A percentile compares a stretch with the other conserved stretches of the same genome.
Evolutionary conservation across 371 early-diverging fungal species (phyloP).

Genomic region (Apophysomyces ossiformis): DNA sequence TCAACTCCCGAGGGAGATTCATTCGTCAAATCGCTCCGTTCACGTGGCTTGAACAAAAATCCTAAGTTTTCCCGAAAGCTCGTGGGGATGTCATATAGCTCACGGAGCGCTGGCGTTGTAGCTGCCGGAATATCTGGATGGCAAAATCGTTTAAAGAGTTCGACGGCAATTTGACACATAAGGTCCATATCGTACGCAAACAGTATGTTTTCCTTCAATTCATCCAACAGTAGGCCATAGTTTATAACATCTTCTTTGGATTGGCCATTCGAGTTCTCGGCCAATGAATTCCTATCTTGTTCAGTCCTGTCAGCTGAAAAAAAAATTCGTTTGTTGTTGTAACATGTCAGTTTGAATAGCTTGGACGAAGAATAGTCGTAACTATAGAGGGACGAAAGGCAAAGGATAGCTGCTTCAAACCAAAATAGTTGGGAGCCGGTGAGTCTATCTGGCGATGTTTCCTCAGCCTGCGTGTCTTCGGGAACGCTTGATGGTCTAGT

Average conservation of each 20-base stretch:
- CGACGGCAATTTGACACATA: constrained; percentile 41
- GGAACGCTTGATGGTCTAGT: background rate
- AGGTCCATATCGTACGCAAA: constrained; percentile 42
- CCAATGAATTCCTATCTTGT: background rate
- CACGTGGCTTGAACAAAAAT: constrained; percentile 29
- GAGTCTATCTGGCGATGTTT: background rate
- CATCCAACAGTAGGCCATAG: constrained; percentile 18
- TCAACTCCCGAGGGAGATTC: constrained; percentile 7
- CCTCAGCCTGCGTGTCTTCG: background rate
- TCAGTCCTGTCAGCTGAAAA: background rate
- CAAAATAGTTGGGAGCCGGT: constrained; percentile 46
- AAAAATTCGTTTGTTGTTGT: constrained; percentile 20
- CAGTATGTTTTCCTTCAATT: constrained; percentile 31
- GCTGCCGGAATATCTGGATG: constrained; percentile 18
- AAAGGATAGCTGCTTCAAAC: constrained; percentile 54
- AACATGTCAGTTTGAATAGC: constrained; percentile 42
- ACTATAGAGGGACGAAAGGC: constrained; percentile 56
- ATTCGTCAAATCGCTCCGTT: background rate
- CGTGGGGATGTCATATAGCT: constrained; percentile 21
- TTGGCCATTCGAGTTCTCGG: background rate
- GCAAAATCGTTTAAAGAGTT: constrained; percentile 31
- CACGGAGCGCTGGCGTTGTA: constrained; percentile 24
- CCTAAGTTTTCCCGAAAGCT: constrained; percentile 17
- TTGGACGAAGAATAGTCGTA: constrained; percentile 59
- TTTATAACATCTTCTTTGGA: constrained; percentile 4